Evolutionary conservation across 371 early-diverging fungal genomes (phyloP).

Genomic region (Rhizopus sp.): DNA sequence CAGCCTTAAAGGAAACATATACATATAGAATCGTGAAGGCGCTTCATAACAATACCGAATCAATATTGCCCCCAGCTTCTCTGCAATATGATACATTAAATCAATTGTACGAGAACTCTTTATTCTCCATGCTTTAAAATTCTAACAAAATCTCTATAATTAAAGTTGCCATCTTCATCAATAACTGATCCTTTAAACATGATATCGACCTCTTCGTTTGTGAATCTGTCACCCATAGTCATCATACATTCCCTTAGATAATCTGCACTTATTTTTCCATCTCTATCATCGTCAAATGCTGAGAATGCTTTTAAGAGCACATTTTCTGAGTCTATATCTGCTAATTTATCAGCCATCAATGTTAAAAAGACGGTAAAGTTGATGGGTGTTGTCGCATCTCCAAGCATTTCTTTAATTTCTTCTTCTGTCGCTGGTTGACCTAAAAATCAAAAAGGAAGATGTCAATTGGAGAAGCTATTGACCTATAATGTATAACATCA

Average conservation of each 20-base stretch:
- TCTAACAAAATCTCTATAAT: slow-evolving; percentile 90
- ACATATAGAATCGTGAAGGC: not conserved
- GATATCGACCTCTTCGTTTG: slow-evolving; percentile 91
- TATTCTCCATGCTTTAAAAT: slow-evolving; percentile 94
- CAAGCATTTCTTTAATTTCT: slow-evolving; percentile 90
- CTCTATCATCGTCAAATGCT: slow-evolving; percentile 81
- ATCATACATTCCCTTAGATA: slow-evolving; percentile 84
- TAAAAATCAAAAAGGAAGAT: slow-evolving; percentile 11
- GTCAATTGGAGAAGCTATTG: not conserved
- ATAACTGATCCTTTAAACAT: slow-evolving; percentile 92
- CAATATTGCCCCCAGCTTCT: too few species aligned
- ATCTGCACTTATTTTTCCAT: slow-evolving; percentile 83
- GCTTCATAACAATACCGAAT: too few species aligned
- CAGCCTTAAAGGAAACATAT: slow-evolving; percentile 1
- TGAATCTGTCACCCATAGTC: slow-evolving; percentile 89
- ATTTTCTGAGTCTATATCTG: slow-evolving; percentile 86
- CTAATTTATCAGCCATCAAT: slow-evolving; percentile 91
- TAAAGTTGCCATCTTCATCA: slow-evolving; percentile 79
- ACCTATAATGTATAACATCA: slow-evolving; percentile 15
- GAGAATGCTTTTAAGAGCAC: slow-evolving; percentile 88
- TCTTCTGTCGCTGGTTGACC: slow-evolving; percentile 83
- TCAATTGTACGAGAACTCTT: not conserved
- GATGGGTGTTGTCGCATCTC: slow-evolving; percentile 84
- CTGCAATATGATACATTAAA: too few species aligned
- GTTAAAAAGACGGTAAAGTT: slow-evolving; percentile 95